phyloP scores from a whole-genome alignment of 2,329 filamentous ascomycete species.

The Trichothecium roseum region DNA sequence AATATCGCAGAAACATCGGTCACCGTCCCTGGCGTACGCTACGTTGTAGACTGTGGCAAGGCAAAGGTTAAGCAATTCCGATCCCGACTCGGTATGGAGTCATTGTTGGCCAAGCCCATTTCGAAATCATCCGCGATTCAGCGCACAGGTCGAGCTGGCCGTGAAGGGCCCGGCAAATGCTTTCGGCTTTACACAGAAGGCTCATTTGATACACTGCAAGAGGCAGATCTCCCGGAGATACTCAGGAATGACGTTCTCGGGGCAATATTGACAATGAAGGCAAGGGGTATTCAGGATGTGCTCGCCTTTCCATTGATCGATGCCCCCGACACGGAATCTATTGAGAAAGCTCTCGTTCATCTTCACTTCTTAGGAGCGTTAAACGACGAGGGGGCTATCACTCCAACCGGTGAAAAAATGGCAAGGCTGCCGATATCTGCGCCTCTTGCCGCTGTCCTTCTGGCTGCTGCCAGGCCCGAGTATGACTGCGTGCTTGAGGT shows the following conservation, averaged over 20 bases:
- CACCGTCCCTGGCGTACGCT: constrained; percentile 85
- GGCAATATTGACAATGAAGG: constrained; percentile 86
- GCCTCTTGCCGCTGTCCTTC: constrained; percentile 67
- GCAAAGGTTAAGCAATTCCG: constrained; percentile 91
- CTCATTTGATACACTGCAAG: constrained; percentile 58
- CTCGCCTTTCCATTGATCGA: constrained; percentile 79
- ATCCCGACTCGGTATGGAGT: constrained; percentile 75
- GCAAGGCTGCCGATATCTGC: constrained; percentile 76
- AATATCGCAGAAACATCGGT: constrained; percentile 99
- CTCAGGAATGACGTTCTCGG: constrained; percentile 80
- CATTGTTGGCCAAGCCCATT: constrained; percentile 79
- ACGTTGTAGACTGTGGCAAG: constrained; percentile 87
- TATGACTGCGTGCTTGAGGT: constrained; percentile 67
- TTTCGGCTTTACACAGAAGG: constrained; percentile 79
- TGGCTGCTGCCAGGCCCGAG: constrained; percentile 64
- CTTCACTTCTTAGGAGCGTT: constrained; percentile 72
- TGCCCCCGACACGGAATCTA: constrained; percentile 61
- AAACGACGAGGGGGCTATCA: constrained; percentile 62
- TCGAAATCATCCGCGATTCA: constrained; percentile 92
- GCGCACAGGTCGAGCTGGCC: constrained; percentile 79
- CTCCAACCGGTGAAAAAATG: constrained; percentile 62
- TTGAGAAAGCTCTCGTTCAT: constrained; percentile 74
- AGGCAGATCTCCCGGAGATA: constrained; percentile 79
- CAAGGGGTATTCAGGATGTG: constrained; percentile 74
- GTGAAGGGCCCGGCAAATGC: constrained; percentile 85